Conservation (phyloP, 805 yeast genomes). For the Ogataea allantospora region DNA sequence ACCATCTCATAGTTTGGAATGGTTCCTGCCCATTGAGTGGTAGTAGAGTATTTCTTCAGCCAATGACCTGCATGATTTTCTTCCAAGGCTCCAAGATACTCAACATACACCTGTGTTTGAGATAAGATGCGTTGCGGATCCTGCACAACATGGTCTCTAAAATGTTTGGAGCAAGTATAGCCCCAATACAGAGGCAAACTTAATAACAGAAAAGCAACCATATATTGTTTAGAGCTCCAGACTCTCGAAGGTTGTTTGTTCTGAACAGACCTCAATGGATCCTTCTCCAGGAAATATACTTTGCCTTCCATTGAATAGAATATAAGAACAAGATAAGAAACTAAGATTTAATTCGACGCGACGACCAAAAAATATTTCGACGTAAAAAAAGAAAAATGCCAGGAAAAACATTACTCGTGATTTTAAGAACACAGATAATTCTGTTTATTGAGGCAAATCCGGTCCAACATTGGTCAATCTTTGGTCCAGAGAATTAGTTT, state of each 20-base stretch:
- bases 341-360: constrained; percentile 5
- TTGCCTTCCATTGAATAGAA: constrained; percentile 3
- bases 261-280: neutral
- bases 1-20: constrained; percentile 39
- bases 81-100: constrained; percentile 28
- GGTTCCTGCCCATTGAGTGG: constrained; percentile 60
- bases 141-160: neutral
- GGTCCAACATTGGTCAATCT: neutral
- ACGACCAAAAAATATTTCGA: constrained; percentile 1
- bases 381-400: constrained; percentile 2
- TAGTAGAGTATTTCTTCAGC: constrained; percentile 50
- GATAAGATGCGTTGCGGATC: neutral
- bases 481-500: neutral
- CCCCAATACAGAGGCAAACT: constrained; percentile 3
- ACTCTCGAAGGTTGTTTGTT: neutral
- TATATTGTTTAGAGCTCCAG: neutral
- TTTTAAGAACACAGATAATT: constrained; percentile 5
- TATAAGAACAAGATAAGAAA: neutral
- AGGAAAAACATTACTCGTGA: constrained; percentile 5
- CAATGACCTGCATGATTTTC: constrained; percentile 49
- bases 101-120: constrained; percentile 3
- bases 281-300: neutral
- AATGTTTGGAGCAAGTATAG: constrained; percentile 2
- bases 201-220: neutral
- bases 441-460: neutral